A percentile compares a stretch with the other conserved stretches of the same genome.
These are phyloP conservation scores for Hawksworthiomyces lignivorus DNA, from an alignment of 2,329 filamentous ascomycete species.

Conservation along the genomic window DNA sequence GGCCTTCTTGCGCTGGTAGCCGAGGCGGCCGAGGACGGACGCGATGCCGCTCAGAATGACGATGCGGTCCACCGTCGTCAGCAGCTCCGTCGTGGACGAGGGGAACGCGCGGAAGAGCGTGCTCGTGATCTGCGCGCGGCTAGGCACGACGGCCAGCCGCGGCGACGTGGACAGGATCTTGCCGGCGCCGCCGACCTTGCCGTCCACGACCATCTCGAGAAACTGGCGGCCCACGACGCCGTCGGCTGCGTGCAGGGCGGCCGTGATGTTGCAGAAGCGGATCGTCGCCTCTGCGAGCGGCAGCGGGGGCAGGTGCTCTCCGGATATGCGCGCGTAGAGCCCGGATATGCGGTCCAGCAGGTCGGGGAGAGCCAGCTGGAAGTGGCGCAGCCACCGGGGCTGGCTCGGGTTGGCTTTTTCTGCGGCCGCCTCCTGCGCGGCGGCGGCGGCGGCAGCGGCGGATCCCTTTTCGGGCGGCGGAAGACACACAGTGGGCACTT, in stretches of 20 bases:
- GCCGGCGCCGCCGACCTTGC: constrained; percentile 43
- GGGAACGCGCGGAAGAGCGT: constrained; percentile 65
- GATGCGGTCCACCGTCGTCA: constrained; percentile 68
- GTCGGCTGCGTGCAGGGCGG: constrained; percentile 56
- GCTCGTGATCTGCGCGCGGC: constrained; percentile 55
- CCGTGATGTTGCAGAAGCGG: constrained; percentile 62
- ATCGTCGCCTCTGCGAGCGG: constrained; percentile 67
- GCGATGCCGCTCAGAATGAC: constrained; percentile 79
- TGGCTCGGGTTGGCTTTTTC: constrained; percentile 37
- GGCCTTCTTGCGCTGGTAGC: constrained; percentile 80
- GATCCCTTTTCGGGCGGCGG: constrained; percentile 40
- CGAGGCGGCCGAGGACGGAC: constrained; percentile 72
- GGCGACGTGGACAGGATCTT: constrained; percentile 38
- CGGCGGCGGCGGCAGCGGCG: constrained; percentile 19
- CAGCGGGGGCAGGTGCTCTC: constrained; percentile 63
- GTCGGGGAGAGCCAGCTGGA: constrained; percentile 60
- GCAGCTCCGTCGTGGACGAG: constrained; percentile 53
- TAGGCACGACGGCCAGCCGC: constrained; percentile 47
- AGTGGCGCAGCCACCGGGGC: constrained; percentile 44
- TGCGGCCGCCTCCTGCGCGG: constrained; percentile 26
- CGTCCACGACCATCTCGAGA: constrained; percentile 58
- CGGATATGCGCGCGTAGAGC: constrained; percentile 62
- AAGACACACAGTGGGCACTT: constrained; percentile 54
- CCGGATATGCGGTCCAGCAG: constrained; percentile 66
- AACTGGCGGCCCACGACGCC: constrained; percentile 55